phyloP scores from a whole-genome alignment of 805 yeast genomes.

The Geotrichum ghanense region DNA sequence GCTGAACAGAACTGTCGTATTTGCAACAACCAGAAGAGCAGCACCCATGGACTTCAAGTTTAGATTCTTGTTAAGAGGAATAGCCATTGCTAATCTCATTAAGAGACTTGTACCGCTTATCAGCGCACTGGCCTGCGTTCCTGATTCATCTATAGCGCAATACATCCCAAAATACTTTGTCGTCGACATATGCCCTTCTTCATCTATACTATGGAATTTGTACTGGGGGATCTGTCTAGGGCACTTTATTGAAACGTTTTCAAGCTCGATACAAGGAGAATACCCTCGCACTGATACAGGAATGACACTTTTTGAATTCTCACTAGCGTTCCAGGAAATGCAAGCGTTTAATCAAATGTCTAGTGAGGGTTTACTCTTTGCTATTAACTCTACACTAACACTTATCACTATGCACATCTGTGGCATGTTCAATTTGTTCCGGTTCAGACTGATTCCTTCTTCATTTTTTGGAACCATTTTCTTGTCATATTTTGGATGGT shows the following conservation, averaged over 20 bases:
- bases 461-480: conserved; percentile 45
- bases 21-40: conserved; percentile 41
- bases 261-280: conserved; percentile 44
- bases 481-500: conserved; percentile 34
- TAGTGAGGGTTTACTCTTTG: conserved; percentile 38
- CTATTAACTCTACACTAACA: conserved; percentile 45
- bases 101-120: conserved; percentile 29
- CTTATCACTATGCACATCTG: conserved; percentile 55
- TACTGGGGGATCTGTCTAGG: conserved; percentile 48
- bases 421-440: conserved; percentile 41
- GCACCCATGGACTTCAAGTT: conserved; percentile 26
- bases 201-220: conserved; percentile 44
- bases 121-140: conserved; percentile 23
- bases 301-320: conserved; percentile 62
- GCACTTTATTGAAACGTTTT: conserved; percentile 56
- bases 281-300: conserved; percentile 54
- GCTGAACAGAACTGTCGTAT: conserved; percentile 45
- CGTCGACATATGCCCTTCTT: conserved; percentile 31
- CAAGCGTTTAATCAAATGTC: conserved; percentile 41
- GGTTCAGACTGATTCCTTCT: conserved; percentile 53
- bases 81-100: conserved; percentile 27
- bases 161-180: conserved; percentile 9
- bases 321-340: conserved; percentile 65
- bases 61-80: conserved; percentile 28
- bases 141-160: conserved; percentile 6